Conservation (phyloP, 2,329 filamentous ascomycete species). For the Colletotrichum caudatum region DNA sequence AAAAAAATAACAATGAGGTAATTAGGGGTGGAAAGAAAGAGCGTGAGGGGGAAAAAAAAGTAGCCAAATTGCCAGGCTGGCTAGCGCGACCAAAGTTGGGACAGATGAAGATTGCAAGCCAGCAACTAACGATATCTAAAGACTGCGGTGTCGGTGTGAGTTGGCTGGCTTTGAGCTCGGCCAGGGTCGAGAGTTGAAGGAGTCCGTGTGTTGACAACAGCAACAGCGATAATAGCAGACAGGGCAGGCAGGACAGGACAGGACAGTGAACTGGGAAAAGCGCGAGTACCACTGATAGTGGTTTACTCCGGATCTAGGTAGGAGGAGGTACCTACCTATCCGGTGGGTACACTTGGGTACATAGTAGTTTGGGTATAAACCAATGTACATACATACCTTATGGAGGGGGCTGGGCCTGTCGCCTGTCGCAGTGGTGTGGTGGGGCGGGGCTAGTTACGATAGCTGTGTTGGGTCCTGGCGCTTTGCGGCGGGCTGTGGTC, state of each 20-base stretch:
- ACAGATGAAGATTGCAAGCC: slow-evolving; percentile 32
- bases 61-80: slow-evolving; percentile 35
- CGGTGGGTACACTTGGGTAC: neutral
- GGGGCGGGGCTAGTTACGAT: neutral
- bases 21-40: slow-evolving; percentile 30
- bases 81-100: slow-evolving; percentile 31
- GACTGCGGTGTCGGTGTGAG: slow-evolving; percentile 37
- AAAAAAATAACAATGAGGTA: slow-evolving; percentile 13
- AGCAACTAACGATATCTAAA: slow-evolving; percentile 21
- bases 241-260: neutral
- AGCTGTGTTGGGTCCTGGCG: no score
- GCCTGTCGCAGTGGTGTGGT: neutral
- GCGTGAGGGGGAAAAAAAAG: slow-evolving; percentile 34
- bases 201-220: slow-evolving; percentile 22
- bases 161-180: slow-evolving; percentile 39
- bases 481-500: slow-evolving; percentile 13
- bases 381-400: neutral
- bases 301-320: no score
- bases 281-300: neutral
- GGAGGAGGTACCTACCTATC: no score
- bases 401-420: slow-evolving; percentile 15
- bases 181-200: slow-evolving; percentile 23
- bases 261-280: neutral
- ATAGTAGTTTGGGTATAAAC: neutral
- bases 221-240: neutral